phyloP scores from a whole-genome alignment of 768 basidiomycete species.

The Roridomyces roridus region DNA sequence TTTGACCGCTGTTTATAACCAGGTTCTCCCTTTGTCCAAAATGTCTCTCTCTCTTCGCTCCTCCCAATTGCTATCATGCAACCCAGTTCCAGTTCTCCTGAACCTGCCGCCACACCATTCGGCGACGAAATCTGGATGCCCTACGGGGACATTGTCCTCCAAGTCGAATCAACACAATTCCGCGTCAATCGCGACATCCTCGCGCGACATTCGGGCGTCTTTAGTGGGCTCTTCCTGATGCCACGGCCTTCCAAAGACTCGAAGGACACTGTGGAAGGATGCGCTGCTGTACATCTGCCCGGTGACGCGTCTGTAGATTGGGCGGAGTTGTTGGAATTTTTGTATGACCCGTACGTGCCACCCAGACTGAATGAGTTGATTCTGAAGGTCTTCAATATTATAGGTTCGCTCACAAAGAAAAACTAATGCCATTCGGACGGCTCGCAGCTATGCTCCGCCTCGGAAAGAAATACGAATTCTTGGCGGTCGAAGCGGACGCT shows the following conservation, averaged over 20 bases:
- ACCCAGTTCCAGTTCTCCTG: not conserved
- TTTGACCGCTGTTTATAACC: too few species aligned
- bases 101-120: not conserved
- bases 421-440: not conserved
- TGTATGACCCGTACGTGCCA: constrained; percentile 7
- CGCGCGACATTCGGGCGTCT: constrained; percentile 49
- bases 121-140: not conserved
- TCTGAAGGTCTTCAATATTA: not conserved
- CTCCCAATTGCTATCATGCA: too few species aligned
- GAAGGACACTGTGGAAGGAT: constrained; percentile 24
- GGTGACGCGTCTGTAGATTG: constrained; percentile 18
- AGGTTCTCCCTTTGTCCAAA: too few species aligned
- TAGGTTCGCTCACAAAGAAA: not conserved
- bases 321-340: not conserved
- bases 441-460: constrained; percentile 6
- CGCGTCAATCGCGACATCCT: constrained; percentile 15
- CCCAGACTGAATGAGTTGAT: not conserved
- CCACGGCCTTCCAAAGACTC: constrained; percentile 41
- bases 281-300: constrained; percentile 25
- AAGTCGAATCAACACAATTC: not conserved
- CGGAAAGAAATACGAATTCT: constrained; percentile 12
- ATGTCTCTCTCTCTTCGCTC: too few species aligned
- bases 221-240: constrained; percentile 49
- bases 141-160: constrained; percentile 7
- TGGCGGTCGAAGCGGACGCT: not conserved